These are phyloP conservation scores for Claviceps sp. DNA, from an alignment of 2,329 filamentous ascomycete species.

Conservation along the genomic window DNA sequence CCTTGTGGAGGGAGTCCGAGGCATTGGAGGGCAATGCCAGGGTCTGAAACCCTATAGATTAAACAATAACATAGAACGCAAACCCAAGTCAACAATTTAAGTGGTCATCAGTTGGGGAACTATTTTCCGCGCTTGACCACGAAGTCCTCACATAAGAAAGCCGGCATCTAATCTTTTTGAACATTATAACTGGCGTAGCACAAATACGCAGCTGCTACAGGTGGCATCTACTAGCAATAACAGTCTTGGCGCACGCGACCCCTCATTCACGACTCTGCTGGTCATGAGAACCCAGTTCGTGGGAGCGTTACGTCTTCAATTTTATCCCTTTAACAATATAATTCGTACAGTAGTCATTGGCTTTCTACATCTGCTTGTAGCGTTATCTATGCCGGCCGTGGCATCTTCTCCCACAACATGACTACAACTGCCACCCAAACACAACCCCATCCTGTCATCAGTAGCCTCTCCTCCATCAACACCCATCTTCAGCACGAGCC, in stretches of 20 bases:
- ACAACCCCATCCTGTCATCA: conserved; percentile 10
- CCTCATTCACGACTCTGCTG: not conserved
- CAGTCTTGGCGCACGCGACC: not conserved
- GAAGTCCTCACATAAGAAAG: not conserved
- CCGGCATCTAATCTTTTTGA: not conserved
- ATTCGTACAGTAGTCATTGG: not conserved
- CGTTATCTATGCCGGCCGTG: not conserved
- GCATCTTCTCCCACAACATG: not conserved
- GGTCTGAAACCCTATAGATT: conserved; percentile 5
- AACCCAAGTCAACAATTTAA: not conserved
- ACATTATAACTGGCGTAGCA: not conserved
- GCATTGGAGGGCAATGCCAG: not conserved
- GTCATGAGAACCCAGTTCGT: not conserved
- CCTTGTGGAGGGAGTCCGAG: not conserved
- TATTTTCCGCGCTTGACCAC: not conserved
- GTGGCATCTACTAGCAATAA: not conserved
- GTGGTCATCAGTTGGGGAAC: not conserved
- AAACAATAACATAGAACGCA: conserved; percentile 6
- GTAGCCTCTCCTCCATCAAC: conserved; percentile 18
- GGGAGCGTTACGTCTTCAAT: not conserved
- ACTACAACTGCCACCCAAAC: conserved; percentile 8
- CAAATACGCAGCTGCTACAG: not conserved
- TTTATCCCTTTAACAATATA: too few species aligned
- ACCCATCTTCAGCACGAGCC: conserved; percentile 8
- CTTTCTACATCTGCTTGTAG: not conserved